Evolutionary conservation across 2,329 filamentous ascomycete species (phyloP), one percentile per base, ranked within the genome.

Genomic region (Ceratocystis albifundus): DNA sequence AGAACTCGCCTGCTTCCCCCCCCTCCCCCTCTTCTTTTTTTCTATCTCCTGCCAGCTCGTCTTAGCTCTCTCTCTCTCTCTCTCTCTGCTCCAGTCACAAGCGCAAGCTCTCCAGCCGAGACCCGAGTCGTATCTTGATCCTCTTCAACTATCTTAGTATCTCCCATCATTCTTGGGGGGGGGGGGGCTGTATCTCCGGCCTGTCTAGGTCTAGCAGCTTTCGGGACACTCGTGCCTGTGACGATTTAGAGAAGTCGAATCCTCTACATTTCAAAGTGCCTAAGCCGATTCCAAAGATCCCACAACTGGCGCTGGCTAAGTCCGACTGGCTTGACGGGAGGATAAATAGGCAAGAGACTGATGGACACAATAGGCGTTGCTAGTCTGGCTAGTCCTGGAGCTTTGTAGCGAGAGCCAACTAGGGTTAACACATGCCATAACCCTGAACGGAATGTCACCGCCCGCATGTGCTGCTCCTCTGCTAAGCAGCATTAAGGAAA

Each of bases 1-100:
- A 59, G 25, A 59, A 59, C 53, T 59, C 25, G 17, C 53, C 28
- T 30, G 53, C 53, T n/a, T n/a, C n/a, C n/a, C n/a, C n/a, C n/a
- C n/a, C n/a, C 17, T 59, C 25, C 15, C 30, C 20, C 20, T 15
- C 50, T 57, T 59, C 28, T n/a, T 59, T 12, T 30, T 59, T 2
- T 25, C 15, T 59, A 17, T n/a, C 53, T 59, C 12, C 10, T 4
- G 36, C 36, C 36, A 41, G 36, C 36, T 12, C 32, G 32, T 36
- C 32, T 2, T 36, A 8, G 32, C 32, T 36, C 32, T 36, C 32
- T 3, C 36, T 41, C 32, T 3, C 36, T 41, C n/a, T n/a, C 32
- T 36, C 32, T 36, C 32, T 3, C 36, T 41, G 2, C 12, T 41
- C 36, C 10, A 41, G 10, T 41, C 36, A 41, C 36, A 12, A 41